Conservation (phyloP, 2,329 filamentous ascomycete species). For the Microdochium bolleyi region DNA sequence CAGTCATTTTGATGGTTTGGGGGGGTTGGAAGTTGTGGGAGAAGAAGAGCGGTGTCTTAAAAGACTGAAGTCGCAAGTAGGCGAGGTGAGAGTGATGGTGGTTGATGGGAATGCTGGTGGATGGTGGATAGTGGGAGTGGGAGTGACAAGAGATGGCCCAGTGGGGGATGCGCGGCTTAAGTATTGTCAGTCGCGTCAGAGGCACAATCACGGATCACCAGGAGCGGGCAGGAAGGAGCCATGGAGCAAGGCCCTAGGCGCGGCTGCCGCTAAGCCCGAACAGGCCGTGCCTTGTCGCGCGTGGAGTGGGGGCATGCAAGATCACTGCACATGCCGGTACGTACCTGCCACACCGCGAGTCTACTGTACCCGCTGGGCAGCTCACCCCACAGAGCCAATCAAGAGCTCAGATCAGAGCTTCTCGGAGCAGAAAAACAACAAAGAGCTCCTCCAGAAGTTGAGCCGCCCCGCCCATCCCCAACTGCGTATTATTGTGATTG, state of each 20-base stretch:
- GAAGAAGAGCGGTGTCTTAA: constrained; percentile 8
- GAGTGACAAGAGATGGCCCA: constrained; percentile 6
- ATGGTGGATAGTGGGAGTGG: constrained; percentile 5
- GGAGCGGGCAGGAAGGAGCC: constrained; percentile 6
- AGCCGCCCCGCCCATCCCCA: neutral
- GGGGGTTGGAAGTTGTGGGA: constrained; percentile 8
- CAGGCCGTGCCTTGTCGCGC: neutral
- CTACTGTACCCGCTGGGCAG: neutral
- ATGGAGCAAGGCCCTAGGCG: neutral
- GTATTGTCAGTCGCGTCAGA: constrained; percentile 42
- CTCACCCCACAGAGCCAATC: neutral
- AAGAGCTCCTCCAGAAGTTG: neutral
- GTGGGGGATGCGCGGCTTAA: constrained; percentile 43
- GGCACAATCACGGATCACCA: constrained; percentile 43
- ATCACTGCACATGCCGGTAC: neutral
- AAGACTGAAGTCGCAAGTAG: constrained; percentile 18
- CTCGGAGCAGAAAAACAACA: neutral
- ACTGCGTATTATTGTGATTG: neutral
- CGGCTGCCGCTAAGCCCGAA: neutral
- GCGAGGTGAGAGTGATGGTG: constrained; percentile 22
- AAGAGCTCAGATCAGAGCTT: neutral
- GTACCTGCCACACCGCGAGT: neutral
- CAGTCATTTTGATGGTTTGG: constrained; percentile 83
- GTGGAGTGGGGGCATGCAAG: neutral
- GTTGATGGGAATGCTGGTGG: constrained; percentile 12